Conservation (phyloP, 108 stramenopile genomes). For the Cyclotella distinguenda region DNA sequence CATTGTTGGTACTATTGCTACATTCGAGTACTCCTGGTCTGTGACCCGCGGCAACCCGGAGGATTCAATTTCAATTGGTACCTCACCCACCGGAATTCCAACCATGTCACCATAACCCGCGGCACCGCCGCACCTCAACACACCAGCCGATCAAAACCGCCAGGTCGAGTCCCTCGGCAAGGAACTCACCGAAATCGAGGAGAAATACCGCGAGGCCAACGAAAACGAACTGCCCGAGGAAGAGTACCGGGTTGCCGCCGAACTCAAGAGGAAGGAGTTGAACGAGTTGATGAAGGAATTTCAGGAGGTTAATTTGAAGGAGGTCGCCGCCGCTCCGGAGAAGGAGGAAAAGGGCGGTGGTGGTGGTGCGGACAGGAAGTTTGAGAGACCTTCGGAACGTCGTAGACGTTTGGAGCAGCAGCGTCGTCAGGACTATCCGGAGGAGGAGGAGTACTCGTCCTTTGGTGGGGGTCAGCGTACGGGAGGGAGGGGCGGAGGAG, state of each 20-base stretch:
- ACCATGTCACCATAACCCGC: too few relatives aligned
- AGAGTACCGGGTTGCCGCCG: constrained; percentile 39
- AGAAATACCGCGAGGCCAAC: constrained; percentile 55
- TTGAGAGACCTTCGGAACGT: constrained; percentile 50
- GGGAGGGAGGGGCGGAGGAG: constrained; percentile 5
- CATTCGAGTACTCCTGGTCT: too few relatives aligned
- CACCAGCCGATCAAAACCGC: constrained; percentile 47
- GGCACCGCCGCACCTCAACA: background rate
- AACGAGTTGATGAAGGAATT: constrained; percentile 47
- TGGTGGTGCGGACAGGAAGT: constrained; percentile 11
- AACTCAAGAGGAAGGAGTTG: constrained; percentile 46
- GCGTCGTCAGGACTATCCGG: constrained; percentile 17
- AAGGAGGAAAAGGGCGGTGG: background rate
- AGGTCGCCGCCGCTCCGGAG: constrained; percentile 6
- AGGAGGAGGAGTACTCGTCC: constrained; percentile 23
- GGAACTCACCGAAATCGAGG: constrained; percentile 54
- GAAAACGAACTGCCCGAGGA: constrained; percentile 63
- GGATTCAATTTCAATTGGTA: too few relatives aligned
- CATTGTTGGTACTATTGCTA: too few relatives aligned
- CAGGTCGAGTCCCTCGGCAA: constrained; percentile 46
- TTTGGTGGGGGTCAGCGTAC: constrained; percentile 19
- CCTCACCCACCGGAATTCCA: too few relatives aligned
- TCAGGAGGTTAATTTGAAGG: constrained; percentile 31
- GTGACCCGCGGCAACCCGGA: too few relatives aligned
- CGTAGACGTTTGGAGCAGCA: constrained; percentile 44